A percentile compares a stretch with the other conserved stretches of the same genome.
Evolutionary conservation across 2,329 filamentous ascomycete species (phyloP).

Genomic region (Xylaria sp.): DNA sequence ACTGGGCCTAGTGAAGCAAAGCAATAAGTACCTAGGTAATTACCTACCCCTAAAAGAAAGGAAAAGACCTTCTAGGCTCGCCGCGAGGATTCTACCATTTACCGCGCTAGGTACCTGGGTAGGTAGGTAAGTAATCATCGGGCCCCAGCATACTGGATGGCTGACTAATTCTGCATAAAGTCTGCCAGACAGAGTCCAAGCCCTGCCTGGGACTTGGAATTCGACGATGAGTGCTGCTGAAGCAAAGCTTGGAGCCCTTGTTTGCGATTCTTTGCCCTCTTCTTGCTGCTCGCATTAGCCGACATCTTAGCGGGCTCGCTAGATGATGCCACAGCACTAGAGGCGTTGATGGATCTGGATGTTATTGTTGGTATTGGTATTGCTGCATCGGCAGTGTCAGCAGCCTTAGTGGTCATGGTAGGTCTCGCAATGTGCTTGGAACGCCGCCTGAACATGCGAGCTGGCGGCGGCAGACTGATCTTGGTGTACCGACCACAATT

Average conservation of each 20-base stretch:
- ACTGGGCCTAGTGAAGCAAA: conserved; percentile 27
- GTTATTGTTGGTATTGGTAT: background rate
- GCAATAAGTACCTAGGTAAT: no score
- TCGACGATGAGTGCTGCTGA: conserved; percentile 60
- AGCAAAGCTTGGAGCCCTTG: conserved; percentile 73
- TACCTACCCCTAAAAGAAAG: no score
- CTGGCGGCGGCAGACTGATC: conserved; percentile 53
- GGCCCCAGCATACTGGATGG: background rate
- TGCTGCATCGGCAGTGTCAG: background rate
- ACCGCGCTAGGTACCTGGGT: background rate
- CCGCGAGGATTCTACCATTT: conserved; percentile 14
- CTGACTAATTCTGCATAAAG: conserved; percentile 58
- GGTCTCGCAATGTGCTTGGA: conserved; percentile 45
- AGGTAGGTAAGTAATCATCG: background rate
- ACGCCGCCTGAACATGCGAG: conserved; percentile 40
- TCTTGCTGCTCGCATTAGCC: conserved; percentile 69
- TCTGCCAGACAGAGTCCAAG: conserved; percentile 64
- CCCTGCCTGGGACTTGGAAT: conserved; percentile 48
- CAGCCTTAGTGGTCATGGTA: background rate
- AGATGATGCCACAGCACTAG: conserved; percentile 21
- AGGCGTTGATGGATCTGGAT: background rate
- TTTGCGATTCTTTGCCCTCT: conserved; percentile 72
- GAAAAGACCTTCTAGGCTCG: conserved; percentile 29
- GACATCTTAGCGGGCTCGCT: conserved; percentile 50
- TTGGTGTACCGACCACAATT: conserved; percentile 57